Evolutionary conservation across 371 early-diverging fungal genomes (phyloP).

Genomic region (Chytridium lagenaria): DNA sequence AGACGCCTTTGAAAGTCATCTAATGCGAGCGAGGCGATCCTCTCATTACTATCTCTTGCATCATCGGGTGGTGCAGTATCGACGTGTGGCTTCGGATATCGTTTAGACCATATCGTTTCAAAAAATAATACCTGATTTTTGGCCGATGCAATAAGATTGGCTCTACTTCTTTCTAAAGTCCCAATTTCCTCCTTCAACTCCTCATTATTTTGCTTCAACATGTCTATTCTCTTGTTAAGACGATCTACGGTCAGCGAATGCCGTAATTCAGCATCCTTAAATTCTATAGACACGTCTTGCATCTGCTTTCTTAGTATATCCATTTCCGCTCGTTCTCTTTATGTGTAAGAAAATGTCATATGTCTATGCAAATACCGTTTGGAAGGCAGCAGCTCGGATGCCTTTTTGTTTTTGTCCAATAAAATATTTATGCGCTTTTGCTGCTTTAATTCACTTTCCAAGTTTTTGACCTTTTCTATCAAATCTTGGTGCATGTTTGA

Average conservation of each 20-base stretch:
- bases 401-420: conserved; percentile 6
- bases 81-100: neutral
- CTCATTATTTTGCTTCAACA: conserved; percentile 30
- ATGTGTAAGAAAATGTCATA: neutral
- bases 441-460: conserved; percentile 5
- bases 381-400: neutral
- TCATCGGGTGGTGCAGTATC: neutral
- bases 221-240: conserved; percentile 36
- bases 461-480: neutral
- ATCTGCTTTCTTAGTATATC: conserved; percentile 38
- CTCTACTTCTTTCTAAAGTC: neutral
- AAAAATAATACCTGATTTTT: too few relatives aligned
- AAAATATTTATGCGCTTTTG: neutral
- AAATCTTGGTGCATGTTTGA: neutral
- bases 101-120: too few relatives aligned
- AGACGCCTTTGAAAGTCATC: neutral
- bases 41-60: conserved; percentile 1
- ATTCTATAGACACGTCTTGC: conserved; percentile 11
- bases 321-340: conserved; percentile 47
- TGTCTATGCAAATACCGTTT: neutral
- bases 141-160: too few relatives aligned
- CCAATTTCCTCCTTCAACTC: conserved; percentile 46
- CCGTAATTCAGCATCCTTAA: conserved; percentile 33
- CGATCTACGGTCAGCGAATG: conserved; percentile 38
- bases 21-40: neutral